A percentile compares a stretch with the other conserved stretches of the same genome.
Evolutionary conservation across 495 filamentous ascomycete species (phyloP).

Genomic region (Aspergillus baeticus): DNA sequence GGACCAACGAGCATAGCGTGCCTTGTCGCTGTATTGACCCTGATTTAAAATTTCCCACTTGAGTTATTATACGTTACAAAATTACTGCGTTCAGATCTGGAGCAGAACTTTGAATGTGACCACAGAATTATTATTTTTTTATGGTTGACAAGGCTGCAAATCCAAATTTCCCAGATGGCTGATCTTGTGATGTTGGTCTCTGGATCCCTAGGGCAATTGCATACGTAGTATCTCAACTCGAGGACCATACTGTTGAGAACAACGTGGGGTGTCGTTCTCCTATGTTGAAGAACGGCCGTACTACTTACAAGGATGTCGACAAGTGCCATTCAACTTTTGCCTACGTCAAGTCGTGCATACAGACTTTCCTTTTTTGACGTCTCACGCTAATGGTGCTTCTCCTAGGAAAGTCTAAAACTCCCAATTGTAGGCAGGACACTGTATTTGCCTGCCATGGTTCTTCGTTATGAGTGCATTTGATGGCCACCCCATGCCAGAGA

Average conservation of each 20-base stretch:
- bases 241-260: background rate
- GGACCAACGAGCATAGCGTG: constrained; percentile 15
- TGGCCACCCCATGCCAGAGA: background rate
- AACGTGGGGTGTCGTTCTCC: background rate
- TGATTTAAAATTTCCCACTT: background rate
- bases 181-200: background rate
- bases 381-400: background rate
- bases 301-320: background rate
- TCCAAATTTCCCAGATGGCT: background rate
- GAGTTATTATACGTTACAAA: too few relatives aligned
- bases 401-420: constrained; percentile 14
- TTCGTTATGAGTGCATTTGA: background rate
- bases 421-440: background rate
- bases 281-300: background rate
- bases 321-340: background rate
- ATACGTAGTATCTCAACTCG: background rate
- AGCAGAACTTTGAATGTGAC: too few relatives aligned
- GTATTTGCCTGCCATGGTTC: too few relatives aligned
- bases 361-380: constrained; percentile 12
- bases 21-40: constrained; percentile 8
- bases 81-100: too few relatives aligned
- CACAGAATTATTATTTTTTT: too few relatives aligned
- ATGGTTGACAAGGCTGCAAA: too few relatives aligned
- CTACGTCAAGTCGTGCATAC: background rate
- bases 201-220: background rate